Conservation (phyloP, 2,329 filamentous ascomycete genomes). For the Xylariaceae sp. region DNA sequence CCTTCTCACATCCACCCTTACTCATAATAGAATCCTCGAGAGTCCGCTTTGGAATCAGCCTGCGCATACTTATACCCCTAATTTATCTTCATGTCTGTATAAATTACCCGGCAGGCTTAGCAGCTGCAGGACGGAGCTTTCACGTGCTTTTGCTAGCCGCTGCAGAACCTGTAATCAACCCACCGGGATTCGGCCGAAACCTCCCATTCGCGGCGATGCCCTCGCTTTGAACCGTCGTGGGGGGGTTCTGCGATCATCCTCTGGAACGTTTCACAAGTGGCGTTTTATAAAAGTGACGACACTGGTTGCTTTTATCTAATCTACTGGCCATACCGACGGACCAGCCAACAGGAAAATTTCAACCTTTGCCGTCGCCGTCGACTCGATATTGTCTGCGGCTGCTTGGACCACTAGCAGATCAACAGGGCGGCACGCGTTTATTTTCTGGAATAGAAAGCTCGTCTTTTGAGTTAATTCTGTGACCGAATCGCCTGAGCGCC, state of each 20-base stretch:
- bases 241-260: constrained; percentile 9
- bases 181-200: background rate
- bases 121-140: constrained; percentile 21
- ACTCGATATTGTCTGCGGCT: background rate
- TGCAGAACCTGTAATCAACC: constrained; percentile 10
- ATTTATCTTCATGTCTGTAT: background rate
- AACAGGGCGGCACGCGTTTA: constrained; percentile 9
- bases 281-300: constrained; percentile 7
- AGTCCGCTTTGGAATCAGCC: background rate
- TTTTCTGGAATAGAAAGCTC: background rate
- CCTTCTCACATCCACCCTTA: too few species aligned
- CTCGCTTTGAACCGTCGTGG: constrained; percentile 16
- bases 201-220: constrained; percentile 17
- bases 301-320: constrained; percentile 2
- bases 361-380: constrained; percentile 2
- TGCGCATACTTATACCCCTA: constrained; percentile 6
- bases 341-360: background rate
- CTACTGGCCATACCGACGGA: constrained; percentile 5
- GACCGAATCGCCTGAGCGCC: background rate
- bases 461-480: background rate
- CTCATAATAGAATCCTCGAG: background rate
- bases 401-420: background rate
- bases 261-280: background rate
- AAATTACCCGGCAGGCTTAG: constrained; percentile 10
- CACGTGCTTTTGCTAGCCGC: constrained; percentile 26